These are phyloP conservation scores for Fennellomyces sp. DNA, from an alignment of 371 early-diverging fungal species.

Conservation along the genomic window DNA sequence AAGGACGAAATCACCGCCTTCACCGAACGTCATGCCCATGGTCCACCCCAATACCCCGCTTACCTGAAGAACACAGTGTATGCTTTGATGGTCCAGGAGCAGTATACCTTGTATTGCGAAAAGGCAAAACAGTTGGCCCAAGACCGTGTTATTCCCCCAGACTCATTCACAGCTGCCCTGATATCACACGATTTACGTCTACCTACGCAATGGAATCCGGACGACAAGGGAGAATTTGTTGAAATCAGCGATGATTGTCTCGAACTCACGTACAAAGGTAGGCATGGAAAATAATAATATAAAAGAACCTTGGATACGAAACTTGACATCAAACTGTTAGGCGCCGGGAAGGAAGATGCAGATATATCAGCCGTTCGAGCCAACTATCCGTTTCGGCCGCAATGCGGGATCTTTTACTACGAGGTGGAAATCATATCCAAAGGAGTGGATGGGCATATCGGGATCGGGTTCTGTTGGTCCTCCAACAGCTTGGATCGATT, in stretches of 20 bases:
- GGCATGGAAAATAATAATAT: not conserved
- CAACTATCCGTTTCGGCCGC: slow-evolving; percentile 82
- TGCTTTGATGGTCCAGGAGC: slow-evolving; percentile 32
- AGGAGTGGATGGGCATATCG: slow-evolving; percentile 88
- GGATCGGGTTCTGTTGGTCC: slow-evolving; percentile 76
- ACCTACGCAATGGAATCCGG: slow-evolving; percentile 65
- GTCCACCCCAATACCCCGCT: slow-evolving; percentile 35
- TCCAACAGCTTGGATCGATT: slow-evolving; percentile 62
- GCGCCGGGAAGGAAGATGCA: slow-evolving; percentile 73
- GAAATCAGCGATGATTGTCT: slow-evolving; percentile 53
- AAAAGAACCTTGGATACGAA: not conserved
- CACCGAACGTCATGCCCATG: slow-evolving; percentile 6
- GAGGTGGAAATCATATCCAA: slow-evolving; percentile 83
- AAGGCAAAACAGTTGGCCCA: slow-evolving; percentile 7
- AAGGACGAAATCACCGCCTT: slow-evolving; percentile 16
- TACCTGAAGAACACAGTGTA: slow-evolving; percentile 40
- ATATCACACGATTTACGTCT: slow-evolving; percentile 37
- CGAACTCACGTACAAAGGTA: slow-evolving; percentile 62
- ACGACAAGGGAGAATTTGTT: slow-evolving; percentile 55
- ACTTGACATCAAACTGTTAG: no score
- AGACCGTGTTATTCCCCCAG: slow-evolving; percentile 9
- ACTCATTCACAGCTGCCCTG: slow-evolving; percentile 1
- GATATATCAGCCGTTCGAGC: slow-evolving; percentile 84
- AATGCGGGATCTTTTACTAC: slow-evolving; percentile 89
- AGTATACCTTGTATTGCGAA: slow-evolving; percentile 23